phyloP scores from a whole-genome alignment of 179 eudicot genomes.

The Pouteria campechiana region DNA sequence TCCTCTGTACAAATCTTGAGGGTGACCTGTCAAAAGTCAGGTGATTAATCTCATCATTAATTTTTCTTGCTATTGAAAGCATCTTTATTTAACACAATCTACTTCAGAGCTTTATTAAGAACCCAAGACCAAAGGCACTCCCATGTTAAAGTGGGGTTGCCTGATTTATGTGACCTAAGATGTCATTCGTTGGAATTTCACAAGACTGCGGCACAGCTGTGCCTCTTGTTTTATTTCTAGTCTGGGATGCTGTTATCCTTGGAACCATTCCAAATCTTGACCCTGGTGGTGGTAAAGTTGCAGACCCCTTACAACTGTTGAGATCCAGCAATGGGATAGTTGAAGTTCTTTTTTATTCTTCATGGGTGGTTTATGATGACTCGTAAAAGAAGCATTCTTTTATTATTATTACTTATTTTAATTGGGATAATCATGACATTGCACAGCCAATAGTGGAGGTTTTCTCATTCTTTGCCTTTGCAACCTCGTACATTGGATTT shows the following conservation, averaged over 20 bases:
- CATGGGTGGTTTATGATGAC: not conserved
- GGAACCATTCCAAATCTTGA: conserved; percentile 49
- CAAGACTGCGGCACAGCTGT: conserved; percentile 94
- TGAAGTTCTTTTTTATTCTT: conserved; percentile 44
- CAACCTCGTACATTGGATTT: conserved; percentile 89
- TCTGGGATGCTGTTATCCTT: conserved; percentile 93
- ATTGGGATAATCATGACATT: not conserved
- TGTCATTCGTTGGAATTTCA: too few species aligned
- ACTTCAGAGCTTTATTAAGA: too few species aligned
- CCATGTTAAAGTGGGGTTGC: too few species aligned
- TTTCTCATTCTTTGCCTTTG: conserved; percentile 87
- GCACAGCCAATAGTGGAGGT: conserved; percentile 83
- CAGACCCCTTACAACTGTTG: conserved; percentile 67
- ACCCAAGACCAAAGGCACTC: too few species aligned
- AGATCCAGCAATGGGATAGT: conserved; percentile 61
- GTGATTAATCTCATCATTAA: conserved; percentile 26
- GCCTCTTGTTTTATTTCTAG: conserved; percentile 68
- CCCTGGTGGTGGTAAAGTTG: conserved; percentile 28
- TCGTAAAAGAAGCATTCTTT: too few species aligned
- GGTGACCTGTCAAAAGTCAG: conserved; percentile 83
- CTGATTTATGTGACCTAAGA: too few species aligned
- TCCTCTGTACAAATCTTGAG: conserved; percentile 90
- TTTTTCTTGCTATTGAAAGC: too few species aligned
- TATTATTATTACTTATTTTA: too few species aligned
- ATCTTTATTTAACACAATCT: too few species aligned